Base-by-base conservation (phyloP, 331 rosid genomes). In the Rosa hybrid region DNA sequence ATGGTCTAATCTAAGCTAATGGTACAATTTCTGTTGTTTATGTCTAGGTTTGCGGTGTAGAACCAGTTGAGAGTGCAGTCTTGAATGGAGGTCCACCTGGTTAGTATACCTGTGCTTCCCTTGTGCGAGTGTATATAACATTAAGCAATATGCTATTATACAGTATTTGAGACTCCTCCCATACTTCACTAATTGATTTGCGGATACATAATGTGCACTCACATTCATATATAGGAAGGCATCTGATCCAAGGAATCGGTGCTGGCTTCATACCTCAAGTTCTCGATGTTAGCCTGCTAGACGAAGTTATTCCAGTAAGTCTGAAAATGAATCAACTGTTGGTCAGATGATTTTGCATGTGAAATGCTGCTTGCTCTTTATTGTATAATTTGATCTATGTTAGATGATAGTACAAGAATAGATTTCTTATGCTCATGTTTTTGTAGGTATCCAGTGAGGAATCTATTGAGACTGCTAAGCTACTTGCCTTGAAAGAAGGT, bases 61-160 rank as follows among this genome's bases (percentile, higher is more conserved):
- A 95, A 86, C 98, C 98, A 30, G 72, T 56, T 71, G 98, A 92
- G 85, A 95, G 97, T 88, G 89, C 98, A 70, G 86, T 91, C 53
- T 77, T 95, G 82, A 93, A 64, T 76, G 98, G 98, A 82, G 98
- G 97, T 85, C 73, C 74, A 44, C 89, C 87, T 63, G 93, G 94
- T 92, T 80, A 82, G 86, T 83, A 50, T 60, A 5, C 9, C 4
- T 50, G 45, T 6, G 23, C 23, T 80, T 57, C 39, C 8, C 49
- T 67, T 49, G 11, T 50, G 72, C 39, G 0, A 25, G 54, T 39
- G 57, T 78, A 51, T 68, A 50, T 11, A 1, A 20, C 62, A 56
- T 20, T 56, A 48, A 14, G 50, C 34, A 38, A 17, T n/a, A 50
- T 49, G 45, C 71, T 0, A 23, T 75, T 8, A 9, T 34, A 23